Base-by-base conservation (phyloP, 108 stramenopile species). In the Phaeodactylum tricornutum region DNA sequence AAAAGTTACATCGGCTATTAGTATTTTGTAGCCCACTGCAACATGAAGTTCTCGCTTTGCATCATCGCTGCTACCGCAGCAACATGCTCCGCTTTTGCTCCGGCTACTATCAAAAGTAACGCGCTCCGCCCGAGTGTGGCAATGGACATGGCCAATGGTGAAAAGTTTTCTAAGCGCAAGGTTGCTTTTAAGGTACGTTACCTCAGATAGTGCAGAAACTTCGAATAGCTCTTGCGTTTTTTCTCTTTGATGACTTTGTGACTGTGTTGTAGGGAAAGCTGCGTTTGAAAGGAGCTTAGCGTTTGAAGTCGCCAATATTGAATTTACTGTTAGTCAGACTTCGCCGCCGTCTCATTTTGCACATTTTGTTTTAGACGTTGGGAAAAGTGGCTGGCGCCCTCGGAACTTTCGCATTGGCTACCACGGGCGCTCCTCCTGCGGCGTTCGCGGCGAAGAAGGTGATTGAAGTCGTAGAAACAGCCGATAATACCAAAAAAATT, bases 331-430 rank as follows among this genome's bases (percentile, higher is more conserved):
- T 14, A 30, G 27, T 11, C 12, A 15, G 28, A 48, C 23, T 11
- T 32, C 9, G 16, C 26, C 31, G 34, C 36, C 15, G 22, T 16
- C 25, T 41, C 5, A 19, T 36, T n/a, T n/a, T n/a, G n/a, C n/a
- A n/a, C n/a, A 1, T 47, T 7, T 27, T 19, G 23, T 8, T 29
- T 24, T 36, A 81, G 75, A 63, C 58, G 34, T 41, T 77, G 31
- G 72, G 65, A 35, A 79, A 74, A 50, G 75, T 75, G 34, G 82
- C 75, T 19, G 78, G 82, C 49, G 78, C 67, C 36, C 53, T 71
- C 27, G 73, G 75, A 39, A 60, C 82, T 14, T 64, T 74, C 27
- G 75, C 75, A 4, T 61, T 84, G 29, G 67, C 75, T n/a, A 67
- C 78, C n/a, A 59, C 72, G 28, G 82, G 75, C 29, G 61, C 70